Evolutionary conservation across 768 basidiomycete genomes (phyloP), one percentile per base, ranked within the genome.

Genomic region (Hericium erinaceus): DNA sequence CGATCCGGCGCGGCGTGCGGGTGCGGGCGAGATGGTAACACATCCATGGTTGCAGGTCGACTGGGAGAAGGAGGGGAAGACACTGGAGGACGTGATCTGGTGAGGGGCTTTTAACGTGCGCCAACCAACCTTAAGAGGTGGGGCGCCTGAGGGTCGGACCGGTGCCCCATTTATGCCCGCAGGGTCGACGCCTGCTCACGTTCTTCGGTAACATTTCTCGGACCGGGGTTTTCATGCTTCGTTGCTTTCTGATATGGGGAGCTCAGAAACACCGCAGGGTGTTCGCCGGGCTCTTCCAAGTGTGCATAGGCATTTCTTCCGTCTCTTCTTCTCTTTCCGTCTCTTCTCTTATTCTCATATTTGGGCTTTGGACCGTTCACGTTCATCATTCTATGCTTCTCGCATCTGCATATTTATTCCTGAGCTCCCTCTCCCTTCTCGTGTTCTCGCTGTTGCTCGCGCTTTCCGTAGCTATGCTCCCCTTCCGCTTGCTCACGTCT

Each of bases 11-110:
- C 71, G 81, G 55, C 84, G 93, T 38, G 79, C 78, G 46, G 75
- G 81, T 49, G 92, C 92, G 13, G 76, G 80, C 39, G 88, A 92
- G 57, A 76, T 94, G 75, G 75, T 85, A 55, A 74, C 82, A 57
- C 89, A 93, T 65, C 71, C 77, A 52, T 97, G 93, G 93, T 69
- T 95, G 57, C 69, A 71, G 20, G 65, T 74, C 58, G 66, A 71
- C 48, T 63, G 62, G 62, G 54, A 55, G 20, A 55, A 62, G 44
- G 69, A 75, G 41, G 67, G 63, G 39, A 68, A 63, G 39, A 64
- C 69, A 62, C 52, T 57, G 26, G 59, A 65, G 46, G 61, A 66
- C 44, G 72, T 62, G 24, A 62, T 62, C 33, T 73, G 72, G 67
- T 74, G 60, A 70, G 48, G 26, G 16, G 7, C 7, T 46, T 46